A percentile compares a stretch with the other conserved stretches of the same genome.
Conservation (phyloP, 495 filamentous ascomycete genomes). For the Aspergillus taichungensis region DNA sequence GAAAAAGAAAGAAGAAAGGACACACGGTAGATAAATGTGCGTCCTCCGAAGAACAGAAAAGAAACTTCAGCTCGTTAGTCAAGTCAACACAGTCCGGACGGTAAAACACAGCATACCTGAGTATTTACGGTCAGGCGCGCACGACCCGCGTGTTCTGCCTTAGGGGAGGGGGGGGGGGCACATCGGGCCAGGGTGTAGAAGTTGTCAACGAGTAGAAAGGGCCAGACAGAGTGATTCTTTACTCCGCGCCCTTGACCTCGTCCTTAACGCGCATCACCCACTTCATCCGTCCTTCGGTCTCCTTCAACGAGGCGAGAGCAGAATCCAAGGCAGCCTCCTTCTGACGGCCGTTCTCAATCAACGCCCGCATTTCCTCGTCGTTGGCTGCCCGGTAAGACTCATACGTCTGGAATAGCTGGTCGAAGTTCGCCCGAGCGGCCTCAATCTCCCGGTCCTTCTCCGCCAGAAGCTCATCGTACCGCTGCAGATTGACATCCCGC, state of each 20-base stretch:
- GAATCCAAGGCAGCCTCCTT: conserved; percentile 47
- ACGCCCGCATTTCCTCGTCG: conserved; percentile 47
- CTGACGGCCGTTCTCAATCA: conserved; percentile 45
- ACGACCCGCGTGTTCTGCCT: too few species aligned
- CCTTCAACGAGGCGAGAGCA: conserved; percentile 49
- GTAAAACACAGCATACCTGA: too few species aligned
- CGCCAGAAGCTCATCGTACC: conserved; percentile 55
- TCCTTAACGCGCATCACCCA: conserved; percentile 60
- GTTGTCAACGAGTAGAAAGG: background rate
- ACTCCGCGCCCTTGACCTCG: conserved; percentile 41
- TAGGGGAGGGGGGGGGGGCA: too few species aligned
- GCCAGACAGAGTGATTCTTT: background rate
- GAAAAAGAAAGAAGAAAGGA: background rate
- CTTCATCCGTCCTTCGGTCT: conserved; percentile 55
- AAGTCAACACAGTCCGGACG: too few species aligned
- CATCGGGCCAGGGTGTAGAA: too few species aligned
- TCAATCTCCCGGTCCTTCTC: conserved; percentile 62
- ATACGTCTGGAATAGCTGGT: conserved; percentile 46
- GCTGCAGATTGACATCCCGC: conserved; percentile 48
- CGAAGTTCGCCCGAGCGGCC: conserved; percentile 48
- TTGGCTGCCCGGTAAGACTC: conserved; percentile 55
- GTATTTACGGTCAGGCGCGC: too few species aligned
- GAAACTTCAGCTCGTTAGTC: too few species aligned
- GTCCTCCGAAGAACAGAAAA: too few species aligned
- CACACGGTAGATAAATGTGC: too few species aligned